These are phyloP conservation scores for Yamadazyma spencermartinsiae DNA, from an alignment of 1,139 yeast genomes.

Conservation along the genomic window DNA sequence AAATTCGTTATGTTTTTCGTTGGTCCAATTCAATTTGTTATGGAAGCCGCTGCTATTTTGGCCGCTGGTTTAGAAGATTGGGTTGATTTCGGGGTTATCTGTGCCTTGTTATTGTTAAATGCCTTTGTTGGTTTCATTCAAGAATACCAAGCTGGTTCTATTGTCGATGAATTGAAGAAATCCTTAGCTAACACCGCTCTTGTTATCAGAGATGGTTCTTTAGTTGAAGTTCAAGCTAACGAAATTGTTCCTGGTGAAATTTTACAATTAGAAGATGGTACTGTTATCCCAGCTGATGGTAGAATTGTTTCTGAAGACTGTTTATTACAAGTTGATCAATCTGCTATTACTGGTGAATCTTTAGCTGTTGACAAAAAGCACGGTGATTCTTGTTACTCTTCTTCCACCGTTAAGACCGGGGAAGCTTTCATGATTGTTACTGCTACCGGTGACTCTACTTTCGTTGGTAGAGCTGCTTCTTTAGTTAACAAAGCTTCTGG, in stretches of 20 bases:
- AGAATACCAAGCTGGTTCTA: constrained; percentile 97
- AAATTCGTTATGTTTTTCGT: constrained; percentile 92
- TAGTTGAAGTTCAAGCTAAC: constrained; percentile 71
- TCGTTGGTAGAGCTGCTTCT: constrained; percentile 96
- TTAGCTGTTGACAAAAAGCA: constrained; percentile 90
- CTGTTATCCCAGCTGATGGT: constrained; percentile 95
- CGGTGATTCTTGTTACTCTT: constrained; percentile 89
- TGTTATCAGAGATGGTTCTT: constrained; percentile 82
- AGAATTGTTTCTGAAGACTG: constrained; percentile 86
- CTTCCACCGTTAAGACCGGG: constrained; percentile 96
- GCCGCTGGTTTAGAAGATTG: constrained; percentile 99
- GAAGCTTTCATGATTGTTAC: constrained; percentile 94
- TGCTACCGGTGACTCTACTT: constrained; percentile 91
- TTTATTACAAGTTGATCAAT: constrained; percentile 92
- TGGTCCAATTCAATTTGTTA: constrained; percentile 98
- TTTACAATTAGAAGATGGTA: constrained; percentile 90
- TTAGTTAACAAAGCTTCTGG: constrained; percentile 93
- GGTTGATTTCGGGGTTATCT: constrained; percentile 98
- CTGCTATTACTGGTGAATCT: constrained; percentile 98
- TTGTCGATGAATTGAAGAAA: constrained; percentile 92
- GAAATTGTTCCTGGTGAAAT: constrained; percentile 95
- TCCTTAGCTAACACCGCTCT: constrained; percentile 87
- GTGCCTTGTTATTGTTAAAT: constrained; percentile 83
- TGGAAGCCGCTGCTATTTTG: constrained; percentile 97
- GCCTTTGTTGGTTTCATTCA: constrained; percentile 96